A percentile compares a stretch with the other conserved stretches of the same genome.
Evolutionary conservation across 2,329 filamentous ascomycete species (phyloP).

Genomic region (Xylaria sp.): DNA sequence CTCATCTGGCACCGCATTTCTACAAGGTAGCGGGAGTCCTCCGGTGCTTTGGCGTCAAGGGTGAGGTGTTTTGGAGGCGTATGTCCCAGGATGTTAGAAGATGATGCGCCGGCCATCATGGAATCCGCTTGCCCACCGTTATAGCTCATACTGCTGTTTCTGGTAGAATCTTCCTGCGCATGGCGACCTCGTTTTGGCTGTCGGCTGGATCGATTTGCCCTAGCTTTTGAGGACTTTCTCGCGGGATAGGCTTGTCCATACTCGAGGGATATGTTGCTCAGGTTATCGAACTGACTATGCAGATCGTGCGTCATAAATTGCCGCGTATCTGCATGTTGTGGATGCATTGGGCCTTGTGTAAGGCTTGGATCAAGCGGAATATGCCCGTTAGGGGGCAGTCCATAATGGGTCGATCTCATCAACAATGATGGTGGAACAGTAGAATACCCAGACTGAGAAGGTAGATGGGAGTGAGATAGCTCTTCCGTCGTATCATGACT

Average conservation of each 20-base stretch:
- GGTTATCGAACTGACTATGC: slow-evolving; percentile 24
- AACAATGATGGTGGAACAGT: slow-evolving; percentile 44
- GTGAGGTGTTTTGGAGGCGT: slow-evolving; percentile 45
- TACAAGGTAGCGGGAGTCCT: slow-evolving; percentile 62
- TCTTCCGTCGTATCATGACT: slow-evolving; percentile 47
- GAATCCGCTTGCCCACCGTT: not conserved
- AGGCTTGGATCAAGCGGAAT: slow-evolving; percentile 42
- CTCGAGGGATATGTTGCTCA: slow-evolving; percentile 33
- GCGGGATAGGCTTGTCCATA: slow-evolving; percentile 35
- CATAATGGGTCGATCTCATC: slow-evolving; percentile 36
- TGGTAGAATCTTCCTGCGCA: slow-evolving; percentile 29
- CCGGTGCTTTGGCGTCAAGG: slow-evolving; percentile 59
- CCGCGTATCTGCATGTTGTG: slow-evolving; percentile 41
- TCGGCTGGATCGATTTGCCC: slow-evolving; percentile 40
- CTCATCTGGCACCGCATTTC: slow-evolving; percentile 60
- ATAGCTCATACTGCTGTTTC: slow-evolving; percentile 15
- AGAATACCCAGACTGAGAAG: slow-evolving; percentile 43
- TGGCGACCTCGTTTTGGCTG: slow-evolving; percentile 39
- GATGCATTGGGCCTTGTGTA: slow-evolving; percentile 41
- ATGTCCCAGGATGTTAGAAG: not conserved
- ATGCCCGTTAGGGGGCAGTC: slow-evolving; percentile 28
- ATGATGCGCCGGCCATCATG: not conserved
- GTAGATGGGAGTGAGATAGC: slow-evolving; percentile 46
- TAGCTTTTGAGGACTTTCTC: slow-evolving; percentile 40
- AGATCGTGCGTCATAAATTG: slow-evolving; percentile 33